Evolutionary conservation across 2,329 filamentous ascomycete genomes (phyloP).

Genomic region (Sphaerulina musiva): DNA sequence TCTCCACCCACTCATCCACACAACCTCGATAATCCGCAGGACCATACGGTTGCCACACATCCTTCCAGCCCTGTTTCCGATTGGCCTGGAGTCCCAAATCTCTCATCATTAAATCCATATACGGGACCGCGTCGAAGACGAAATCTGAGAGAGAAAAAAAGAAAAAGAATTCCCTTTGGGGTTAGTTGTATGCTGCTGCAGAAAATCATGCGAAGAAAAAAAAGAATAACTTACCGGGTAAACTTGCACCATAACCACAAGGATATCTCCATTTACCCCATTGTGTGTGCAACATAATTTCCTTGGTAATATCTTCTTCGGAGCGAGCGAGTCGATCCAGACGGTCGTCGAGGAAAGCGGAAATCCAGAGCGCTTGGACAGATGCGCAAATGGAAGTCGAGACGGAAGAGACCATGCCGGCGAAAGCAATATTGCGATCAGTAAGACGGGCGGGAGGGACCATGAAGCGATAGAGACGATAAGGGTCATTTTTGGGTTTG

Average conservation of each 20-base stretch:
- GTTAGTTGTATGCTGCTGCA: no score
- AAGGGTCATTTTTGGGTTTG: slow-evolving; percentile 25
- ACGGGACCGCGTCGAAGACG: slow-evolving; percentile 69
- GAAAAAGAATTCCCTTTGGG: no score
- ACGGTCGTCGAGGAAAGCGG: slow-evolving; percentile 55
- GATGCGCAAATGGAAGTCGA: slow-evolving; percentile 35
- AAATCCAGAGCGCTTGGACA: slow-evolving; percentile 44
- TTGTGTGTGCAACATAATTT: slow-evolving; percentile 55
- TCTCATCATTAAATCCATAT: slow-evolving; percentile 59
- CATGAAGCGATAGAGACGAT: slow-evolving; percentile 41
- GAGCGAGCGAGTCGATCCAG: slow-evolving; percentile 36
- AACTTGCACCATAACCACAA: slow-evolving; percentile 55
- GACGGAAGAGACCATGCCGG: slow-evolving; percentile 36
- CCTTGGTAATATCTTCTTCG: slow-evolving; percentile 36
- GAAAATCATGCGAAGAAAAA: no score
- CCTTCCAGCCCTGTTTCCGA: slow-evolving; percentile 49
- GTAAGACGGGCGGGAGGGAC: slow-evolving; percentile 34
- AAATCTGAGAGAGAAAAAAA: slow-evolving; percentile 45
- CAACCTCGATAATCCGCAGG: slow-evolving; percentile 53
- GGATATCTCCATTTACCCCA: slow-evolving; percentile 65
- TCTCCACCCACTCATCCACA: slow-evolving; percentile 47
- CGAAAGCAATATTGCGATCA: slow-evolving; percentile 37
- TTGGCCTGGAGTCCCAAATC: slow-evolving; percentile 58
- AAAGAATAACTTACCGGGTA: slow-evolving; percentile 35
- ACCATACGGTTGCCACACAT: slow-evolving; percentile 53